A percentile compares a stretch with the other conserved stretches of the same genome.
phyloP scores from a whole-genome alignment of 1,284 basidiomycete genomes.

The Rhizoctonia solani region DNA sequence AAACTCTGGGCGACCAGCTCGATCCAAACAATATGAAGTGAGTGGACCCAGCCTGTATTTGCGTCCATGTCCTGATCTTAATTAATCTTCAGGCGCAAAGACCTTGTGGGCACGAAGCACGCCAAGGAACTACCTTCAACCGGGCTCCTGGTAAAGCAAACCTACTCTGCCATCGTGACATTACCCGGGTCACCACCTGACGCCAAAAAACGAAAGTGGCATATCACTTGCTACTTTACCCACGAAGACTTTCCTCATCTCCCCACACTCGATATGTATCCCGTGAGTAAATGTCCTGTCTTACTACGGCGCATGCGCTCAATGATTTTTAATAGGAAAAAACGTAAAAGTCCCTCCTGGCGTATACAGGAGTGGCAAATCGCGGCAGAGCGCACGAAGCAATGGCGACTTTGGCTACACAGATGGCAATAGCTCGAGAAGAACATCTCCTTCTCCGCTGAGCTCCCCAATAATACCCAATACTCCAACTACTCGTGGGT shows the following conservation, averaged over 20 bases:
- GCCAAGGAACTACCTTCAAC: conserved; percentile 25
- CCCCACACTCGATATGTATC: conserved; percentile 62
- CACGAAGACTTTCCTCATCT: conserved; percentile 62
- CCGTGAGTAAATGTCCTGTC: conserved; percentile 38
- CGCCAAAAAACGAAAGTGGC: conserved; percentile 58
- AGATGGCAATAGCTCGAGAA: conserved; percentile 38
- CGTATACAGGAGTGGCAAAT: conserved; percentile 64
- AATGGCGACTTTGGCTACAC: conserved; percentile 25
- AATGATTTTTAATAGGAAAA: conserved; percentile 42
- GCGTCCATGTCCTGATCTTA: background rate
- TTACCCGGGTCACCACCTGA: conserved; percentile 48
- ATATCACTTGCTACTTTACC: conserved; percentile 64
- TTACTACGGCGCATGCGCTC: background rate
- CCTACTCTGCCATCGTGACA: conserved; percentile 65
- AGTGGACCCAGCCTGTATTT: conserved; percentile 2
- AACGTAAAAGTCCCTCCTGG: conserved; percentile 58
- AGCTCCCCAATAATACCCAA: conserved; percentile 31
- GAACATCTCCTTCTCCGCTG: conserved; percentile 33
- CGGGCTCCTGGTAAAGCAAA: conserved; percentile 59
- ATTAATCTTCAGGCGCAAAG: background rate
- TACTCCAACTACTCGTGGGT: conserved; percentile 36
- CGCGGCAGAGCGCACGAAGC: conserved; percentile 50
- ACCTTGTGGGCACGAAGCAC: conserved; percentile 33
- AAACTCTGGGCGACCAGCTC: conserved; percentile 32
- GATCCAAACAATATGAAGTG: conserved; percentile 29